phyloP scores from a whole-genome alignment of 148 eudicot species.

The Chenopodium suecicum region DNA sequence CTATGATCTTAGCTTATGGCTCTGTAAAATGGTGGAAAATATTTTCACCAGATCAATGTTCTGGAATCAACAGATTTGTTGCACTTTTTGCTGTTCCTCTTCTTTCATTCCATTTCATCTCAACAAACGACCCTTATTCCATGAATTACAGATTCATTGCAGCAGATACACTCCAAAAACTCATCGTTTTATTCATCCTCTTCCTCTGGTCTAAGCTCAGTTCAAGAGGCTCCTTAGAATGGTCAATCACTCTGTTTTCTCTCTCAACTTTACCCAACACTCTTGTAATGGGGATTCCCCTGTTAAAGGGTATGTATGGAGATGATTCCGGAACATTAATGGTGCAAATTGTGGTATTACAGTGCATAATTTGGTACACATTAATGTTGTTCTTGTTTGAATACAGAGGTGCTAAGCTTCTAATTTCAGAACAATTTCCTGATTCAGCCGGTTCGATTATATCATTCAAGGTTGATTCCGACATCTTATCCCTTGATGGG shows the following conservation, averaged over 20 bases:
- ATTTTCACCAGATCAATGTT: slow-evolving; percentile 80
- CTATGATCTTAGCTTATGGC: slow-evolving; percentile 90
- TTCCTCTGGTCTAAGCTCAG: slow-evolving; percentile 60
- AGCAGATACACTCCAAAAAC: slow-evolving; percentile 68
- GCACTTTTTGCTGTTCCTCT: slow-evolving; percentile 85
- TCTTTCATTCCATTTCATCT: slow-evolving; percentile 80
- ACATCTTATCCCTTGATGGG: slow-evolving; percentile 66
- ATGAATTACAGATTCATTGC: slow-evolving; percentile 86
- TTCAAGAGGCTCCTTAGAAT: slow-evolving; percentile 63
- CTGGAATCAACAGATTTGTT: slow-evolving; percentile 82
- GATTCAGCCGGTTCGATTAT: slow-evolving; percentile 70
- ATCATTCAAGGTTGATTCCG: slow-evolving; percentile 69
- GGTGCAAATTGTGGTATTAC: slow-evolving; percentile 83
- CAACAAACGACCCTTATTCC: slow-evolving; percentile 65
- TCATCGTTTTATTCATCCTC: slow-evolving; percentile 54
- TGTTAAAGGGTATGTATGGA: slow-evolving; percentile 83
- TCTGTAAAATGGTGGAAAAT: slow-evolving; percentile 97
- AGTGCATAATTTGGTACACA: slow-evolving; percentile 89
- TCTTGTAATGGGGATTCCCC: slow-evolving; percentile 89
- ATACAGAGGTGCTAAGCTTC: slow-evolving; percentile 64
- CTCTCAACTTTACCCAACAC: slow-evolving; percentile 80
- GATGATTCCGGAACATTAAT: slow-evolving; percentile 60
- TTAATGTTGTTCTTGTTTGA: slow-evolving; percentile 80
- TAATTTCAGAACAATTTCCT: slow-evolving; percentile 82
- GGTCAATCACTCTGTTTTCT: slow-evolving; percentile 78